Conservation (phyloP, 2,329 filamentous ascomycete genomes). For the Macrophomina tecta region DNA sequence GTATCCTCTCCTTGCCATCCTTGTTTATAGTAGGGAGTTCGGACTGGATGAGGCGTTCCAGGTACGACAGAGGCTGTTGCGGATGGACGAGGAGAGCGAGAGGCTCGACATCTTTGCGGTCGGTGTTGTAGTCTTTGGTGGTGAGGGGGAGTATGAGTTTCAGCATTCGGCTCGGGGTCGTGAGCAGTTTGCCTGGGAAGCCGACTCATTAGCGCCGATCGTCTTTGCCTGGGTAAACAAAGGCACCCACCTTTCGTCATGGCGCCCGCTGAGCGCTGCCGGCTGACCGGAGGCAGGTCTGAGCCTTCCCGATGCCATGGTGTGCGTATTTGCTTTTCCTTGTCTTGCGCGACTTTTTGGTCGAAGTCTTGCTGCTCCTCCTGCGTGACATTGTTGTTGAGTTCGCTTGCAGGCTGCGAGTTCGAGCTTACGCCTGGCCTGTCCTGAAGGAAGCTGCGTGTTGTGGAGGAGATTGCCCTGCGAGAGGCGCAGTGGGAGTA, state of each 20-base stretch:
- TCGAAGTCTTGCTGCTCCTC: conserved; percentile 56
- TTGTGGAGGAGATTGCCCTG: background rate
- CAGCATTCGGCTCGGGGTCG: conserved; percentile 78
- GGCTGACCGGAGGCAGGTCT: conserved; percentile 62
- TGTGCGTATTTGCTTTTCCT: conserved; percentile 63
- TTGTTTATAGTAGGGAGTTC: conserved; percentile 74
- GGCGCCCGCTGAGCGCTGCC: conserved; percentile 58
- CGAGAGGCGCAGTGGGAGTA: background rate
- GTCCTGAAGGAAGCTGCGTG: background rate
- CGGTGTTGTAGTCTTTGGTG: conserved; percentile 63
- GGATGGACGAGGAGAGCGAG: conserved; percentile 86
- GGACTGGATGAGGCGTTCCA: conserved; percentile 86
- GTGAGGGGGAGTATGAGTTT: conserved; percentile 81
- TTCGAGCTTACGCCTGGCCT: conserved; percentile 36
- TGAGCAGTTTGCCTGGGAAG: conserved; percentile 73
- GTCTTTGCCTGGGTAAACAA: background rate
- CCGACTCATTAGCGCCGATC: conserved; percentile 18
- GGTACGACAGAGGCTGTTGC: conserved; percentile 87
- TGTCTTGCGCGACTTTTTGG: conserved; percentile 51
- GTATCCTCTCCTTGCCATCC: conserved; percentile 71
- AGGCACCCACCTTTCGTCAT: conserved; percentile 66
- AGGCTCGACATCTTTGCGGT: conserved; percentile 77
- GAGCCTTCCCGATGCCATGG: conserved; percentile 71
- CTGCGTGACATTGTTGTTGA: conserved; percentile 52
- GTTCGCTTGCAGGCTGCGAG: conserved; percentile 44